Percentiles rank a stretch among this genome's conserved stretches.
These are phyloP conservation scores for Rhododendron griersonianum DNA, from an alignment of 148 eudicot species.

Conservation along the genomic window DNA sequence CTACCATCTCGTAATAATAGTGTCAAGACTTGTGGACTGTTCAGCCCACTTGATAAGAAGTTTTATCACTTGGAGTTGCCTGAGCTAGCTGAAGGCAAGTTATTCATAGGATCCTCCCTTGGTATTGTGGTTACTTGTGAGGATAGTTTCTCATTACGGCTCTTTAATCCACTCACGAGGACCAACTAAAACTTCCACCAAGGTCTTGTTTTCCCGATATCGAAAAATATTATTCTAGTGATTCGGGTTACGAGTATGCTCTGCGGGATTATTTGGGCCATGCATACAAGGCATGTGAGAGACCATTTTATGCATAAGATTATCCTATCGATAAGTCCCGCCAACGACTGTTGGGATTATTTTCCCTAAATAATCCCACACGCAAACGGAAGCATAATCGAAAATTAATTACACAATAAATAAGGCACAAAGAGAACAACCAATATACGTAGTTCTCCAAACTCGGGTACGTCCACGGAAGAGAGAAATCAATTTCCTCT, in stretches of 20 bases:
- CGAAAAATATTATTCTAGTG: neutral
- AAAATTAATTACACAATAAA: too few species aligned
- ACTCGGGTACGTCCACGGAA: too few species aligned
- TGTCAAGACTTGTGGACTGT: neutral
- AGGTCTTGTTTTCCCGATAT: neutral
- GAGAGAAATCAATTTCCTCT: too few species aligned
- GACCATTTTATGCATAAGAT: neutral
- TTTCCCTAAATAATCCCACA: too few species aligned
- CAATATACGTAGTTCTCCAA: too few species aligned
- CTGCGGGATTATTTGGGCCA: too few species aligned
- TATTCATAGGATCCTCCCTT: neutral
- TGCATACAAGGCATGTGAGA: too few species aligned
- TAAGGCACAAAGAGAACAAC: too few species aligned
- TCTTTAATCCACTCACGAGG: neutral
- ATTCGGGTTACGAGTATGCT: too few species aligned
- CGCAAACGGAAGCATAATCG: too few species aligned
- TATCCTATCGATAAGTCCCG: neutral
- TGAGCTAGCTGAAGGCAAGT: neutral
- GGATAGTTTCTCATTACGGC: neutral
- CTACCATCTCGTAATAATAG: neutral
- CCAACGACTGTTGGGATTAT: too few species aligned
- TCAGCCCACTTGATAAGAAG: neutral
- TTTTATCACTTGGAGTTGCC: neutral
- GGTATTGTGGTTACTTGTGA: neutral
- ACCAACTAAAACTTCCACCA: neutral